phyloP scores from a whole-genome alignment of 345 rosid genomes.

The Camelina laxa region DNA sequence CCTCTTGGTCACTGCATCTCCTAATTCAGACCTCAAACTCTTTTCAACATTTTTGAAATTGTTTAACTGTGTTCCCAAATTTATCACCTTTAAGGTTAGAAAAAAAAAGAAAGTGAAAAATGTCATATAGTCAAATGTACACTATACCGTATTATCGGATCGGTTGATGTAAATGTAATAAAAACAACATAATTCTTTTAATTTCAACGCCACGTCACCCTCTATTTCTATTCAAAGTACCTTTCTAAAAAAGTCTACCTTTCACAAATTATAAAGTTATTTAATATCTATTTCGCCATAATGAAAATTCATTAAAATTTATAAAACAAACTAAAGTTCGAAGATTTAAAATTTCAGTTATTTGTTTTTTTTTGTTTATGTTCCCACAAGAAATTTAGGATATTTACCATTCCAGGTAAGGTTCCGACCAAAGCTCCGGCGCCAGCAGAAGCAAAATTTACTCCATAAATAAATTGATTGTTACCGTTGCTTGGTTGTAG shows the following conservation, averaged over 20 bases:
- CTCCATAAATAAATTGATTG: conserved; percentile 44
- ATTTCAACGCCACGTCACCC: not conserved
- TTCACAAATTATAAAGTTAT: too few relatives aligned
- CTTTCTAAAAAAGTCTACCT: too few relatives aligned
- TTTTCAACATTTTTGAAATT: conserved; percentile 49
- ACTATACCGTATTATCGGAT: not conserved
- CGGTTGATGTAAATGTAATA: not conserved
- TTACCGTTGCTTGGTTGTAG: conserved; percentile 45
- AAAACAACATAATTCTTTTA: not conserved
- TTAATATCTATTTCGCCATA: too few relatives aligned
- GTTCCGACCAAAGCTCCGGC: conserved; percentile 59
- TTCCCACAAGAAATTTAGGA: not conserved
- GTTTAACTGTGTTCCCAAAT: conserved; percentile 48
- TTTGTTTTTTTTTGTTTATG: too few relatives aligned
- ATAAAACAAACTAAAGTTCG: too few relatives aligned
- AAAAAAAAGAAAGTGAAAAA: not conserved
- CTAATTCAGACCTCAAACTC: conserved; percentile 45
- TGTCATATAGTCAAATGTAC: not conserved
- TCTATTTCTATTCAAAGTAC: too few relatives aligned
- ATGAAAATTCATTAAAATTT: too few relatives aligned
- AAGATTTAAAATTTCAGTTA: too few relatives aligned
- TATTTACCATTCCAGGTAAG: conserved; percentile 35
- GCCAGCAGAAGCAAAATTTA: conserved; percentile 56
- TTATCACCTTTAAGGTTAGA: conserved; percentile 42
- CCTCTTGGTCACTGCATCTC: conserved; percentile 43